Conservation (phyloP, 352 stramenopile genomes). For the Pythium coloratum region DNA sequence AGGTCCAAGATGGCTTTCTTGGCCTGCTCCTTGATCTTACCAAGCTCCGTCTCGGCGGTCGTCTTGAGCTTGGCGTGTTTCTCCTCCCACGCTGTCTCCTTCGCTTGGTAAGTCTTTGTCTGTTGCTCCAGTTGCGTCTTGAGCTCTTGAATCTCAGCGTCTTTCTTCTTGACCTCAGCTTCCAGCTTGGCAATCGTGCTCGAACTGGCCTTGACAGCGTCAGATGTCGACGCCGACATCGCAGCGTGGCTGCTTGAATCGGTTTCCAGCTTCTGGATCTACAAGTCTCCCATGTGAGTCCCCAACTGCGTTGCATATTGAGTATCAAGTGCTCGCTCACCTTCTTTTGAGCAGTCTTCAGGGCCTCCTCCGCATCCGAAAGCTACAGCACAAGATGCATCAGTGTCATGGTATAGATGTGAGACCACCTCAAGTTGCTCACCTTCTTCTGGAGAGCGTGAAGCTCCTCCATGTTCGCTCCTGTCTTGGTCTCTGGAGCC, state of each 20-base stretch:
- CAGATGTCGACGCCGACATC: slow-evolving; percentile 37
- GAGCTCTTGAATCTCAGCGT: slow-evolving; percentile 34
- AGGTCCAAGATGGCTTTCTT: slow-evolving; percentile 87
- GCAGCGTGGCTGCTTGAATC: slow-evolving; percentile 38
- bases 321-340: slow-evolving; percentile 25
- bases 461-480: slow-evolving; percentile 36
- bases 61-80: slow-evolving; percentile 78
- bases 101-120: slow-evolving; percentile 38
- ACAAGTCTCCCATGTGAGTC: background rate
- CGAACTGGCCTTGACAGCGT: slow-evolving; percentile 30
- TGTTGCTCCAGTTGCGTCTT: slow-evolving; percentile 58
- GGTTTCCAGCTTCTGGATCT: slow-evolving; percentile 64
- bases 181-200: slow-evolving; percentile 41
- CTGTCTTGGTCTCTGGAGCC: slow-evolving; percentile 16
- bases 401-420: background rate
- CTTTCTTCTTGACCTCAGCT: slow-evolving; percentile 42
- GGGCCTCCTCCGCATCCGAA: slow-evolving; percentile 15
- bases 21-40: slow-evolving; percentile 86
- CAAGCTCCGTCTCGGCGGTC: slow-evolving; percentile 68
- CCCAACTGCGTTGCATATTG: background rate
- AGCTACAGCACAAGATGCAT: slow-evolving; percentile 10
- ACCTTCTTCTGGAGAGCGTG: slow-evolving; percentile 62
- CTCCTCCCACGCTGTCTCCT: slow-evolving; percentile 57
- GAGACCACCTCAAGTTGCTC: background rate
- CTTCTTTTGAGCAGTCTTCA: slow-evolving; percentile 45